These are phyloP conservation scores for Pleurotus platypus DNA, from an alignment of 768 basidiomycete genomes.

Conservation along the genomic window DNA sequence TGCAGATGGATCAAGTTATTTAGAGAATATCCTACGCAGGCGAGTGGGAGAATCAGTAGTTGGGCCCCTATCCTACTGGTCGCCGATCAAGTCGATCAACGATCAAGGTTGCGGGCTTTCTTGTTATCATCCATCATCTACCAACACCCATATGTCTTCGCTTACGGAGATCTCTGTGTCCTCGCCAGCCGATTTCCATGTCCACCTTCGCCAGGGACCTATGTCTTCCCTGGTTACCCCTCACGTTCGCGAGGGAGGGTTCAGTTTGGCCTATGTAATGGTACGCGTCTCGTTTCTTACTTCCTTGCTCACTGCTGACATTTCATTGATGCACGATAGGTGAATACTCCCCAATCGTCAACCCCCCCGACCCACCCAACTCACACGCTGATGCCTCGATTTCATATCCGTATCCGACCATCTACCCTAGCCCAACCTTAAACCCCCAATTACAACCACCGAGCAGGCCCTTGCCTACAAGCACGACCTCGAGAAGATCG, in stretches of 20 bases:
- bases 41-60: too few relatives aligned
- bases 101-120: background rate
- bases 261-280: constrained; percentile 94
- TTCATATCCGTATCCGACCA: constrained; percentile 7
- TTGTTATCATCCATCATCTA: background rate
- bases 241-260: constrained; percentile 88
- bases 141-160: background rate
- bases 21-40: too few relatives aligned
- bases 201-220: constrained; percentile 88
- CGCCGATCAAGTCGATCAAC: too few relatives aligned
- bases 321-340: too few relatives aligned
- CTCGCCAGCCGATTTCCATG: constrained; percentile 91
- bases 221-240: constrained; percentile 83
- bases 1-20: too few relatives aligned
- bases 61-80: too few relatives aligned
- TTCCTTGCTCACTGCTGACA: too few relatives aligned
- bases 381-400: background rate
- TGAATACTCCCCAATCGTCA: too few relatives aligned
- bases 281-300: constrained; percentile 34
- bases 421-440: constrained; percentile 76
- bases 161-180: constrained; percentile 32
- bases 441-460: constrained; percentile 82
- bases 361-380: too few relatives aligned
- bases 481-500: constrained; percentile 66
- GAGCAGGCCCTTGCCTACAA: constrained; percentile 81